Evolutionary conservation across 2,329 filamentous ascomycete genomes (phyloP).

Genomic region (Penicillium sp.): DNA sequence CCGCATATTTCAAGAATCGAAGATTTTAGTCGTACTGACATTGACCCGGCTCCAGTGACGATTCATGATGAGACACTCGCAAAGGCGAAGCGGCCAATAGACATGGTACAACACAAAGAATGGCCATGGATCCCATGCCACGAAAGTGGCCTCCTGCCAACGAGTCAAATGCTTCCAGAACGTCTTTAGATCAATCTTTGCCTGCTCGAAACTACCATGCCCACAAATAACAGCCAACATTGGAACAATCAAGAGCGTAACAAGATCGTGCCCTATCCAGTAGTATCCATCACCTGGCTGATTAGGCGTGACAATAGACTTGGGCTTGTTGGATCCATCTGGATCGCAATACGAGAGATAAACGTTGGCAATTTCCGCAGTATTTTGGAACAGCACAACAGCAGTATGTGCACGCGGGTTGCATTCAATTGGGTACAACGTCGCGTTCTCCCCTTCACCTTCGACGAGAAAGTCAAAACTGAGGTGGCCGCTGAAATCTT

Average conservation of each 20-base stretch:
- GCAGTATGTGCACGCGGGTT: slow-evolving; percentile 8
- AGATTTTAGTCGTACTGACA: slow-evolving; percentile 9
- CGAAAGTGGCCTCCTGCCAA: slow-evolving; percentile 6
- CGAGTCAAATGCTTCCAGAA: slow-evolving; percentile 3
- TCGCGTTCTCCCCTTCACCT: background rate
- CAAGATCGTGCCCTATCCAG: slow-evolving; percentile 8
- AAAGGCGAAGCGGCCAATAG: slow-evolving; percentile 5
- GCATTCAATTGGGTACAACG: slow-evolving; percentile 1
- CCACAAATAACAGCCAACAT: slow-evolving; percentile 4
- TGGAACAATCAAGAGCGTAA: slow-evolving; percentile 1
- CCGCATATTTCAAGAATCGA: background rate
- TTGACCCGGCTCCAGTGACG: slow-evolving; percentile 5
- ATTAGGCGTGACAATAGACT: background rate
- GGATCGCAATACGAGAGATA: background rate
- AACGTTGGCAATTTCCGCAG: background rate
- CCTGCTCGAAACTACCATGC: background rate
- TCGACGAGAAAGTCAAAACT: slow-evolving; percentile 10
- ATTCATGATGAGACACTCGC: background rate
- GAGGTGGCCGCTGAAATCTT: slow-evolving; percentile 1
- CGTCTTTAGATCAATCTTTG: background rate
- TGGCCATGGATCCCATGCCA: slow-evolving; percentile 4
- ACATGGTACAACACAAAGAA: slow-evolving; percentile 9
- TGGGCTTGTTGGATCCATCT: no score
- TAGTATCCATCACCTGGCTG: background rate
- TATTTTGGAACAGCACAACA: slow-evolving; percentile 2